Evolutionary conservation across 345 rosid species (phyloP), one percentile per base, ranked within the genome.

Genomic region (Litchi chinensis): DNA sequence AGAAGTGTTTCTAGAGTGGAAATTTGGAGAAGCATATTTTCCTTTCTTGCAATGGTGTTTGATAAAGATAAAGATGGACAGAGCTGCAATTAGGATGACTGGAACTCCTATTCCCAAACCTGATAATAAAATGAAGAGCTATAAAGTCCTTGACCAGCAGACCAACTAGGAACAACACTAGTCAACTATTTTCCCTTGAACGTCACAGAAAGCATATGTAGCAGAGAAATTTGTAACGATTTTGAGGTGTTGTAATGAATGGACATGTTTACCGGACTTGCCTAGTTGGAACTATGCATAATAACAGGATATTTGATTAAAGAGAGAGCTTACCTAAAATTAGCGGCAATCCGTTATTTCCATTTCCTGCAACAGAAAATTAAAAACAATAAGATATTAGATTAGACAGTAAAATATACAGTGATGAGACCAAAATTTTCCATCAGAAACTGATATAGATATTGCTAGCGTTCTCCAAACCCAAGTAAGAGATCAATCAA

Each of bases 101-200:
- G 78, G n/a, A 70, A 82, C 78, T 77, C 88, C 93, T 12, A 87
- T 60, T 70, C 89, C 91, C 64, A 65, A 32, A 76, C 71, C 89
- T 82, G 81, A 68, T 74, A 4, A 52, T 3, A 40, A 7, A 60
- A 70, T 56, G 48, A 50, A 12, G 44, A 24, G 40, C 18, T 37
- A 12, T 24, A 52, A 40, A 8, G 22, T 50, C n/a, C 57, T 39
- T 12, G 19, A 67, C 21, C 13, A 18, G 9, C 16, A 16, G 63
- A 41, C 44, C 41, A 67, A 41, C 6, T 10, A 56, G 6, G 52
- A 18, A 26, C 4, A 7, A 67, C 11, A 67, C 40, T 28, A 32
- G 48, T 11, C 8, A 67, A 11, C 16, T 28, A 5, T 32, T 18
- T 67, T n/a, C 21, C 39, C 15, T 32, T 32, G 37, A 32, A 32